phyloP scores from a whole-genome alignment of 2,329 filamentous ascomycete species.

The Hypomyces perniciosus region DNA sequence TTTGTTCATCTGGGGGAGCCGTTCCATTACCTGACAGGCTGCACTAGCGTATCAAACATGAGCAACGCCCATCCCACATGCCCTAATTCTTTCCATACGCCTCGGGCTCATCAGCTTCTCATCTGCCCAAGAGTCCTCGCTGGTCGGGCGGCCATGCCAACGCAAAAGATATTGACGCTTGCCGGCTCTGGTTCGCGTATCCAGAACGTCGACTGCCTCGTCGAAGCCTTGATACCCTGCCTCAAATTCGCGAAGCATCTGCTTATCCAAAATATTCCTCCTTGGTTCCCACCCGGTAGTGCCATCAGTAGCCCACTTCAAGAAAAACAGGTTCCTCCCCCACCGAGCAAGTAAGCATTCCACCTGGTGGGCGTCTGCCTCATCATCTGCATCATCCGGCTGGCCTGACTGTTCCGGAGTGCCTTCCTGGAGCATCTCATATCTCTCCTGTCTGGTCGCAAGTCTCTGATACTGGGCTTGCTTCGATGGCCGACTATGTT shows the following conservation, averaged over 20 bases:
- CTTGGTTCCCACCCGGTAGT: neutral
- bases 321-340: neutral
- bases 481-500: too few relatives aligned
- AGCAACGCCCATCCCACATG: too few relatives aligned
- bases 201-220: conserved; percentile 4
- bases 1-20: too few relatives aligned
- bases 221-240: conserved; percentile 8
- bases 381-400: neutral
- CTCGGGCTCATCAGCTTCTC: conserved; percentile 1
- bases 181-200: neutral
- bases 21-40: too few relatives aligned
- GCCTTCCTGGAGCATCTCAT: too few relatives aligned
- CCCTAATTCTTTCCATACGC: neutral
- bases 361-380: neutral
- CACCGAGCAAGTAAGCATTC: conserved; percentile 1
- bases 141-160: conserved; percentile 11
- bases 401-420: neutral
- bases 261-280: conserved; percentile 4
- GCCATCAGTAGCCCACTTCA: neutral
- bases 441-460: too few relatives aligned
- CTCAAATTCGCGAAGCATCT: conserved; percentile 8
- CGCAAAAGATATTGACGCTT: conserved; percentile 6
- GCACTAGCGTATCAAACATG: too few relatives aligned
- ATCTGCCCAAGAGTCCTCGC: conserved; percentile 8
- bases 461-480: too few relatives aligned